Conservation (phyloP, 2,329 filamentous ascomycete genomes). For the Hortaea sp. region DNA sequence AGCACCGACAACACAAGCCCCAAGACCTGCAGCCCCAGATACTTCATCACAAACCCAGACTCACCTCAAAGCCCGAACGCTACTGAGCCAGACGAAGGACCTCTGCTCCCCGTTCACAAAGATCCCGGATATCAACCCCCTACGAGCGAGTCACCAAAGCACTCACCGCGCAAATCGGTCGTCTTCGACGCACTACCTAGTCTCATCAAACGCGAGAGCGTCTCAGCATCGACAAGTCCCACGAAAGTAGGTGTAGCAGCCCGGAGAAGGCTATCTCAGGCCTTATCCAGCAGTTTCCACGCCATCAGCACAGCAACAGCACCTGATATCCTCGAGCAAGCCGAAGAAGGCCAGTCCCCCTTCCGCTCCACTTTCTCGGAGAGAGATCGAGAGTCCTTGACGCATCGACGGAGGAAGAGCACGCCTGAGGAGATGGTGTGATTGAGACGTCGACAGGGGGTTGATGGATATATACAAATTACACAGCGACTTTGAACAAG, state of each 20-base stretch:
- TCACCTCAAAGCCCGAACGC: no score
- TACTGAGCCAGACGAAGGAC: no score
- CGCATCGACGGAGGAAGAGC: background rate
- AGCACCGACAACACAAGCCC: no score
- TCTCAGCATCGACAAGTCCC: background rate
- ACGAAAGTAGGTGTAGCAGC: background rate
- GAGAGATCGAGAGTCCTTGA: background rate
- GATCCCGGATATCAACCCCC: no score
- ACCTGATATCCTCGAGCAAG: background rate
- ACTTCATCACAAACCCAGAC: no score
- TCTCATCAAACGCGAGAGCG: background rate
- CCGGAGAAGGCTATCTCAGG: background rate
- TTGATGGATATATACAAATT: no score
- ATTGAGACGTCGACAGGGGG: background rate
- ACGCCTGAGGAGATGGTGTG: background rate
- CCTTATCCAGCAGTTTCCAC: background rate
- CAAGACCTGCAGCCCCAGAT: no score
- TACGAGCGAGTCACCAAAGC: background rate
- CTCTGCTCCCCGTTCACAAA: no score
- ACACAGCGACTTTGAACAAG: no score
- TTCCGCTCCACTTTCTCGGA: background rate
- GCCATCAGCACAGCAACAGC: background rate
- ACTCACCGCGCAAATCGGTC: background rate
- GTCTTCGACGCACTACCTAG: background rate
- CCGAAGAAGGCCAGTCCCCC: constrained; percentile 3